phyloP scores from a whole-genome alignment of 768 basidiomycete genomes.

The Leucogyrophana mollusca region DNA sequence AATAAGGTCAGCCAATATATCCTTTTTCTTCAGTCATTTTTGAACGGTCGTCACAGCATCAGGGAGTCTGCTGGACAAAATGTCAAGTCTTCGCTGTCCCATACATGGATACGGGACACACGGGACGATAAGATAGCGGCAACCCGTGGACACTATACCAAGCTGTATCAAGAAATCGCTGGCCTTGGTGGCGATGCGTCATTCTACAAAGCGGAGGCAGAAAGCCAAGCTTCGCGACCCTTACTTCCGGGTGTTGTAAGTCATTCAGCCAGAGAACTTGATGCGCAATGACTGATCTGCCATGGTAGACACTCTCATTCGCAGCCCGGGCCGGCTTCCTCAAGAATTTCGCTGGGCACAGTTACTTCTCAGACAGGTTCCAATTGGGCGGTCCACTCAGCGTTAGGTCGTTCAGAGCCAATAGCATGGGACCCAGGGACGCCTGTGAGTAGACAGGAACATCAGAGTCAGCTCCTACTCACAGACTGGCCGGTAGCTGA shows the following conservation, averaged over 20 bases:
- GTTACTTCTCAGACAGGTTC: conserved; percentile 81
- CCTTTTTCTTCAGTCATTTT: conserved; percentile 3
- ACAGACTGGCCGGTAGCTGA: conserved; percentile 55
- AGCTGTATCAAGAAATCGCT: conserved; percentile 67
- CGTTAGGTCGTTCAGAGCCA: conserved; percentile 73
- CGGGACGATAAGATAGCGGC: conserved; percentile 68
- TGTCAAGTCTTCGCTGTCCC: conserved; percentile 80
- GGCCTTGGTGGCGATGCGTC: conserved; percentile 80
- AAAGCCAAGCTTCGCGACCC: conserved; percentile 60
- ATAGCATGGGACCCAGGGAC: conserved; percentile 77
- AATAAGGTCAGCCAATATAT: conserved; percentile 56
- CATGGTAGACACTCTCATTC: conserved; percentile 68
- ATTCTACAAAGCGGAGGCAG: conserved; percentile 72
- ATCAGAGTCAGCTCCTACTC: not conserved
- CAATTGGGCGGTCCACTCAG: conserved; percentile 91
- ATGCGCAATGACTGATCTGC: conserved; percentile 18
- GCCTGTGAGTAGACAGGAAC: conserved; percentile 45
- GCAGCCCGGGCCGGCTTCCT: conserved; percentile 72
- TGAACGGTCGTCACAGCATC: conserved; percentile 60
- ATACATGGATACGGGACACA: conserved; percentile 74
- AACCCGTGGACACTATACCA: conserved; percentile 60
- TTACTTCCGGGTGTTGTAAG: conserved; percentile 60
- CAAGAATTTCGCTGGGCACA: conserved; percentile 53
- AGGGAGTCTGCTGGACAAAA: conserved; percentile 80
- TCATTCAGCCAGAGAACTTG: conserved; percentile 3